Conservation (phyloP, 1,139 yeast species). For the Debaryomyces coudertii region DNA sequence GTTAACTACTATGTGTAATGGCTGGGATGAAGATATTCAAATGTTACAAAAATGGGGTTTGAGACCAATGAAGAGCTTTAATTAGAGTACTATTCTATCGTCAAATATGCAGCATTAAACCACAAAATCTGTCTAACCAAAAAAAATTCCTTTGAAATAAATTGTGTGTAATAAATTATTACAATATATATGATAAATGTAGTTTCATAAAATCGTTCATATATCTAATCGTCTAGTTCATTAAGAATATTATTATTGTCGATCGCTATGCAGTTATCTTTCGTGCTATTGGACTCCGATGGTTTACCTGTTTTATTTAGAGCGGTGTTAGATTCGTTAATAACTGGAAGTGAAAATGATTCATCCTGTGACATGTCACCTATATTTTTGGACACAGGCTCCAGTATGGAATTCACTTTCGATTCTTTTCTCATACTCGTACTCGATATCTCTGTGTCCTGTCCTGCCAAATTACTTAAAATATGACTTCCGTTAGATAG, state of each 20-base stretch:
- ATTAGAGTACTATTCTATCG: background rate
- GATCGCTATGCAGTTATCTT: conserved; percentile 8
- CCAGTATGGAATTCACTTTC: background rate
- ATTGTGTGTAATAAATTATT: too few relatives aligned
- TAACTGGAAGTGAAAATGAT: conserved; percentile 37
- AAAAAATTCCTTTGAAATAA: background rate
- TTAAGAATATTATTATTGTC: conserved; percentile 17
- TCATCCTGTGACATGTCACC: conserved; percentile 24
- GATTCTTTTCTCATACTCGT: background rate
- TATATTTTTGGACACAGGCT: conserved; percentile 1
- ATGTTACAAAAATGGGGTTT: conserved; percentile 76
- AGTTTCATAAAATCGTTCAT: background rate
- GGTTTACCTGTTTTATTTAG: conserved; percentile 11
- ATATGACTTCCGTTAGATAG: conserved; percentile 2
- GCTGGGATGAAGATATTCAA: conserved; percentile 79
- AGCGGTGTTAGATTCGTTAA: conserved; percentile 23
- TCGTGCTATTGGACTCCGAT: conserved; percentile 8
- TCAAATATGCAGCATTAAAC: background rate
- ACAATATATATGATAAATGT: background rate
- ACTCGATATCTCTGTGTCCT: background rate
- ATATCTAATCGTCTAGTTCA: conserved; percentile 16
- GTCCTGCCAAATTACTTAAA: background rate
- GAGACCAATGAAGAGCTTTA: conserved; percentile 64
- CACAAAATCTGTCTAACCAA: background rate
- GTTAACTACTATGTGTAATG: conserved; percentile 83